Evolutionary conservation across 2,329 filamentous ascomycete species (phyloP), one percentile per base, ranked within the genome.

Genomic region (Atkinsonella texensis): DNA sequence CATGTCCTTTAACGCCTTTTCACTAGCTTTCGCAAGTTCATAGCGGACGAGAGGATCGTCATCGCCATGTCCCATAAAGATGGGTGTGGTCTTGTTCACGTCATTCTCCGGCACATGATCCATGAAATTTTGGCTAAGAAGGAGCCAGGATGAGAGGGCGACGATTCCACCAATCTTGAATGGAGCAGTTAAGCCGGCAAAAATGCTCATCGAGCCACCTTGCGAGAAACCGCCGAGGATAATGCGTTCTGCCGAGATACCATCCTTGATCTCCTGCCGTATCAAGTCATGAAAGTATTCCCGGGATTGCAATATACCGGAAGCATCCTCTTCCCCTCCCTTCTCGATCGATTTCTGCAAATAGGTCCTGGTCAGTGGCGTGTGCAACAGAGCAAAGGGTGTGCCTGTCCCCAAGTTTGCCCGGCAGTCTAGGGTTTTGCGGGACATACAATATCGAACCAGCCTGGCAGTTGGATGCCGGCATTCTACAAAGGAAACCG

Each of bases 21-120:
- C 80, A 23, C 86, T 89, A 67, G 74, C 65, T 64, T 80, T 69
- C 13, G 87, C 91, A 67, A 86, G 84, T 52, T 77, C 70, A 43
- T 82, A 77, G 58, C 74, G 76, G 9, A 96, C 86, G 3, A 95
- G 71, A 13, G 76, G 76, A 66, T 98, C 91, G 1, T 70, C 70
- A 55, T 83, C 78, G n/a, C 93, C 93, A 60, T 97, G 93, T 12
- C 80, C 89, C 83, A 96, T 85, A 68, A 93, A 87, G 56, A 97
- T 82, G 1, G 87, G 86, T 1, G 89, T 95, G 41, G 85, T 74
- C 67, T 83, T 80, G 58, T 77, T 74, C 53, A 55, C 44, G 73
- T 75, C 70, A 32, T 50, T 59, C 11, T 65, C 61, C 2, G 69
- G 65, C 12, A 70, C 53, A 23, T 70, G 59, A 8, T 68, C 62